Conservation (phyloP, 345 rosid genomes). For the Erucastrum elatum region DNA sequence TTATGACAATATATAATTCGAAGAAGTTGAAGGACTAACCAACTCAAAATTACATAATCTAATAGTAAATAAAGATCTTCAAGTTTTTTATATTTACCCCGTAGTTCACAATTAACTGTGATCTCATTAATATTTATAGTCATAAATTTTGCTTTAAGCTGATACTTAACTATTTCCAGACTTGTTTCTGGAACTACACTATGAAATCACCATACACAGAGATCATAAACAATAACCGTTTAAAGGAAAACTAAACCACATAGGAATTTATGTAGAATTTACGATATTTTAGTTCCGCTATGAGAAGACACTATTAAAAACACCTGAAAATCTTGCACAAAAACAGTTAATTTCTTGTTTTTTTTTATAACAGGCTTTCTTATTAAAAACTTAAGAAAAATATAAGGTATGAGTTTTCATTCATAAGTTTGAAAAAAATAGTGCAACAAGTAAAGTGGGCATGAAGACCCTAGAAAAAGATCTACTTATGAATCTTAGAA, state of each 20-base stretch:
- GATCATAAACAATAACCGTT: not conserved
- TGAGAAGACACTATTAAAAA: not conserved
- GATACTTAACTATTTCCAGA: not conserved
- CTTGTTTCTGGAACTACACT: not conserved
- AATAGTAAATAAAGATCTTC: not conserved
- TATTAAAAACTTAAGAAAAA: too few relatives aligned
- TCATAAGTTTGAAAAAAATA: too few relatives aligned
- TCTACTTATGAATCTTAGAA: too few relatives aligned
- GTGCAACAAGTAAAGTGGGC: too few relatives aligned
- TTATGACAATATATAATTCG: too few relatives aligned
- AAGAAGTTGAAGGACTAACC: not conserved
- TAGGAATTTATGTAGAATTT: not conserved
- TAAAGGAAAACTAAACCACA: not conserved
- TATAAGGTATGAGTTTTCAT: too few relatives aligned
- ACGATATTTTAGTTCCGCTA: not conserved
- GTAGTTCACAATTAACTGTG: not conserved
- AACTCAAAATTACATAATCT: not conserved
- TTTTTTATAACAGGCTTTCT: too few relatives aligned
- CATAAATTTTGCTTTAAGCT: not conserved
- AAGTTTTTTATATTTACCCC: not conserved
- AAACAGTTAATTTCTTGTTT: too few relatives aligned
- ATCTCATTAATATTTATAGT: not conserved
- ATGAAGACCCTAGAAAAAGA: too few relatives aligned
- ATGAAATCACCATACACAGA: not conserved
- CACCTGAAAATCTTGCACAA: too few relatives aligned